Evolutionary conservation across 2,329 filamentous ascomycete species (phyloP), one percentile per base, ranked within the genome.

Genomic region (Botrytis medusae): DNA sequence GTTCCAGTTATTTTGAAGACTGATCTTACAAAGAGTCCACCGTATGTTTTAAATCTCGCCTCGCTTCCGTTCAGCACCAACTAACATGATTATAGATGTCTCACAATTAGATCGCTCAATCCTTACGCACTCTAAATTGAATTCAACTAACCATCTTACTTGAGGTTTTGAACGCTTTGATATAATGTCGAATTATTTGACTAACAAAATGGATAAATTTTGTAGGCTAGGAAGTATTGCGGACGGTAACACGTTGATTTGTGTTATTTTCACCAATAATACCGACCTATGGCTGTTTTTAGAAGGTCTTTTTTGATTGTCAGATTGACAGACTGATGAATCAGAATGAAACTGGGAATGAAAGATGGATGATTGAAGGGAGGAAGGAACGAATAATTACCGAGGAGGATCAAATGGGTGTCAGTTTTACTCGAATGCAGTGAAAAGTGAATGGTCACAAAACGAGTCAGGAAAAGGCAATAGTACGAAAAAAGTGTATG

Each of bases 1-100:
- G 93, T 99, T 75, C 96, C 96, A n/a, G 93, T 99, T 78, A 97
- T 99, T 82, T 85, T 99, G 80, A 98, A 97, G 91, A 98, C 96
- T 77, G 96, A 99, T 85, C 89, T 99, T 80, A 93, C 88, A 85
- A 99, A 99, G 93, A 98, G 95, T 86, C 96, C 96, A 85, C 96
- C 96, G 95, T 99, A 92, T 91, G 96, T 95, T 65, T 65, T 48
- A 51, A 32, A 42, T 22, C 29, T 37, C 6, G 22, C n/a, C 22
- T 64, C 61, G 8, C 34, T 51, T 14, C n/a, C 57, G 32, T 42
- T 44, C 25, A 46, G 57, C 2, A n/a, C 16, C 69, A 77, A 79
- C 84, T 87, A 83, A 87, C 78, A n/a, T 25, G 25, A 67, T 54
- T 76, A 34, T 77, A 94, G 92, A 78, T 95, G 92, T 86, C 83